Evolutionary conservation across 1,139 yeast species (phyloP).

Genomic region (Blastobotrys elegans): DNA sequence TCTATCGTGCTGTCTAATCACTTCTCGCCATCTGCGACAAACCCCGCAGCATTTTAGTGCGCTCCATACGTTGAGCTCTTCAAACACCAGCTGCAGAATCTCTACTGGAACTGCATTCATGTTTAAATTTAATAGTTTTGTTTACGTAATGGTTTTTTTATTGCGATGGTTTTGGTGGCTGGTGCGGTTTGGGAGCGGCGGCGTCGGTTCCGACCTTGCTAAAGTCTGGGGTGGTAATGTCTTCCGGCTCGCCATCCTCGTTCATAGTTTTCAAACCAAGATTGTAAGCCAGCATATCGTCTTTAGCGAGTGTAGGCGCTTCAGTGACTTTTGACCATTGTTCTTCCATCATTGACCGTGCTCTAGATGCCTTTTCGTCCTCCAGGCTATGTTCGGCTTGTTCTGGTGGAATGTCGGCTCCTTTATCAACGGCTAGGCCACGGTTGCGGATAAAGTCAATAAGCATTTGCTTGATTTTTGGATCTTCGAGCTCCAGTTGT

Average conservation of each 20-base stretch:
- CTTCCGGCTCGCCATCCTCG: background rate
- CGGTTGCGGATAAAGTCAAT: slow-evolving; percentile 15
- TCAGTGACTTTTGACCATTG: slow-evolving; percentile 24
- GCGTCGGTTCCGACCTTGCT: background rate
- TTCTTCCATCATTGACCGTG: slow-evolving; percentile 13
- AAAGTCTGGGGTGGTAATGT: background rate
- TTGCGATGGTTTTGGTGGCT: no score
- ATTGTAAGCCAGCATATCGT: slow-evolving; percentile 3
- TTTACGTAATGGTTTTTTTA: no score
- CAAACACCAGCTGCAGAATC: background rate
- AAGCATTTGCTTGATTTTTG: slow-evolving; percentile 17
- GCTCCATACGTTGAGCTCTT: background rate
- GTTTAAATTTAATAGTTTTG: no score
- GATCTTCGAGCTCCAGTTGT: slow-evolving; percentile 15
- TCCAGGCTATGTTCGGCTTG: background rate
- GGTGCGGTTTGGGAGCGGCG: background rate
- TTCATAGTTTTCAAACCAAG: slow-evolving; percentile 5
- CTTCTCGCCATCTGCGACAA: background rate
- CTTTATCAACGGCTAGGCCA: slow-evolving; percentile 15
- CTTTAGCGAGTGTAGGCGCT: slow-evolving; percentile 16
- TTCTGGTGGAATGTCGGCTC: slow-evolving; percentile 1
- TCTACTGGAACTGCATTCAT: slow-evolving; percentile 2
- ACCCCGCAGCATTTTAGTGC: background rate
- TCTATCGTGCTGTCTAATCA: background rate
- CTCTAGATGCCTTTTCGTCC: slow-evolving; percentile 1